Evolutionary conservation across 2,329 filamentous ascomycete genomes (phyloP), one percentile per base, ranked within the genome.

Genomic region (Penicillium expansum): DNA sequence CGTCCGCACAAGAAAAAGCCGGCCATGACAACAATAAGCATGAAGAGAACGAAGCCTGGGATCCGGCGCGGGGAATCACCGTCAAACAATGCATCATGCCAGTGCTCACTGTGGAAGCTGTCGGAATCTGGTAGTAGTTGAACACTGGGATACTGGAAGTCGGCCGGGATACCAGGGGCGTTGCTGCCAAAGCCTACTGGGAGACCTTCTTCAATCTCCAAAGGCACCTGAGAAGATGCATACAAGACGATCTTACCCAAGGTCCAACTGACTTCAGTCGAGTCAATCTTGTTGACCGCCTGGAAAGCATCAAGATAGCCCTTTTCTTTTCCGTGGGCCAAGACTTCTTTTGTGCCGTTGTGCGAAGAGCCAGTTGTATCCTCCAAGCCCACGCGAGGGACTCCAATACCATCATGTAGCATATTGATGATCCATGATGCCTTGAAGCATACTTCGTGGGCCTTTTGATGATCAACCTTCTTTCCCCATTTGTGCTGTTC

Each of bases 391-490:
- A 94, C 81, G 49, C 92, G 84, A 5, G 95, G 95, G 50, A 99
- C 86, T 0, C 94, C 95, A 62, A 99, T 97, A 2, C 94, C 94
- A 61, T 97, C 91, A 68, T 99, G 93, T 4, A 99, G 81, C 69
- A 99, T 88, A 67, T 95, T 99, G 70, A 99, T 96, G 43, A 99
- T 80, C 94, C 95, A 99, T 5, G 91, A 94, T 0, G 94, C 92
- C 74, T 99, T 99, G 82, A 99, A 99, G 73, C 94, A 99, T 1
- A 96, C 90, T 69, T 96, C 87, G 62, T 88, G 84, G 5, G 92
- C 92, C 48, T 87, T 89, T 66, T 88, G 85, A 56, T 80, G 79
- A 63, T 89, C 83, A 1, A 91, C 83, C 62, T 92, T 92, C 61
- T 90, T 86, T 14, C 89, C 89, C 79, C 85, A 93, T 69, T 89